Percentiles rank a stretch among this genome's conserved stretches.
These are phyloP conservation scores for Pythium oligandrum DNA, from an alignment of 352 stramenopile genomes.

Conservation along the genomic window DNA sequence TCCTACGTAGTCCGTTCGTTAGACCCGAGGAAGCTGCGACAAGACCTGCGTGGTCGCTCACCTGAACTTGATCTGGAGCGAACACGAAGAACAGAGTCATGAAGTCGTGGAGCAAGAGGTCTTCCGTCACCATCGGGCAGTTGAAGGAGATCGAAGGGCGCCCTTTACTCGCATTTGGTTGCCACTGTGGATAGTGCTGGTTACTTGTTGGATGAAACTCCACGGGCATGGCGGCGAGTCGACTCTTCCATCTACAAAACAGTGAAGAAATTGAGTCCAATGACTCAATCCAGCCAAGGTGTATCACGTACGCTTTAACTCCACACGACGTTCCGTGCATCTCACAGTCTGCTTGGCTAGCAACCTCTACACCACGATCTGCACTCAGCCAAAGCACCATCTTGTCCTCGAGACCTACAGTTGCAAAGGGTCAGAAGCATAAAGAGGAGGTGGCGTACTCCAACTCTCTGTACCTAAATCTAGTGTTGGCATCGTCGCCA, in stretches of 20 bases:
- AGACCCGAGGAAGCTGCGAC: no score
- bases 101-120: conserved; percentile 33
- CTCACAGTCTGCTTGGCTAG: conserved; percentile 27
- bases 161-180: conserved; percentile 22
- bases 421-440: neutral
- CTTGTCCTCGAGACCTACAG: conserved; percentile 25
- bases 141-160: conserved; percentile 41
- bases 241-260: conserved; percentile 16
- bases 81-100: conserved; percentile 71
- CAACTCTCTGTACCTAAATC: no score
- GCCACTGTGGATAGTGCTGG: conserved; percentile 13
- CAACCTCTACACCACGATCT: conserved; percentile 46
- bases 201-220: conserved; percentile 15
- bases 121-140: conserved; percentile 36
- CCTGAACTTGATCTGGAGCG: conserved; percentile 36
- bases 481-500: no score
- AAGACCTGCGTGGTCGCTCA: conserved; percentile 6
- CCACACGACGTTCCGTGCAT: conserved; percentile 31
- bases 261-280: neutral
- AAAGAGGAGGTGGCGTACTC: neutral
- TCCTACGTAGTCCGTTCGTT: conserved; percentile 5
- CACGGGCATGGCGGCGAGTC: neutral
- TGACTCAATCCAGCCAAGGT: no score
- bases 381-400: conserved; percentile 45
- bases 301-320: conserved; percentile 30